Base-by-base conservation (phyloP, 768 basidiomycete genomes). In the Lactarius trivialis region DNA sequence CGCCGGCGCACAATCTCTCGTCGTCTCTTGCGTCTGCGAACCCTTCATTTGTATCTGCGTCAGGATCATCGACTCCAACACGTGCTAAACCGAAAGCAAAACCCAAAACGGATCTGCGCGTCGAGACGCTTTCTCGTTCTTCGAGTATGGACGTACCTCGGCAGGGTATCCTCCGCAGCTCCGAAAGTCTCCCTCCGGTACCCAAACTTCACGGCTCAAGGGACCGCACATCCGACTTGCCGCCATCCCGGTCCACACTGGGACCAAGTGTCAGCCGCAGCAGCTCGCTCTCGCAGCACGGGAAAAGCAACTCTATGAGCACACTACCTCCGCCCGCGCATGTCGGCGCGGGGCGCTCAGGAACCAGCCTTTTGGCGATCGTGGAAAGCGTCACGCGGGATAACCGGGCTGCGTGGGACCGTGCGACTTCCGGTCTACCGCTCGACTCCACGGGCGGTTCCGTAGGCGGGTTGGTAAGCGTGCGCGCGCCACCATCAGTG, bases 311-410 rank as follows among this genome's bases (percentile, higher is more conserved):
- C n/a, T 53, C 66, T 14, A 19, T 30, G 7, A 56, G 50, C 34
- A 12, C 64, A 2, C 48, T 41, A 11, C 24, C 62, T 8, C 65
- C 62, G 12, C 63, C 60, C 11, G 32, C 55, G n/a, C 58, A 58
- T 41, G 30, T 21, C 32, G 32, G 52, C n/a, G 60, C 19, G 6
- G 53, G 50, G 19, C 49, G 21, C 4, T 55, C 48, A n/a, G 48
- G 53, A 19, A 67, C 66, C 34, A 65, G 64, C 14, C 66, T 88
- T 69, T 84, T 89, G 85, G 83, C 81, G 67, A 83, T 89, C 65
- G 83, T 89, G 9, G 85, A 88, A 68, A 80, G 77, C 60, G 82
- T 88, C 50, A 71, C 84, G 28, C 73, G 73, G 51, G 67, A 72
- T 59, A 78, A 79, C 56, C 70, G 75, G 59, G 57, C 69, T 26